Evolutionary conservation across 225 moss, liverwort and hornwort species (phyloP).

Genomic region (Ulota crispa): DNA sequence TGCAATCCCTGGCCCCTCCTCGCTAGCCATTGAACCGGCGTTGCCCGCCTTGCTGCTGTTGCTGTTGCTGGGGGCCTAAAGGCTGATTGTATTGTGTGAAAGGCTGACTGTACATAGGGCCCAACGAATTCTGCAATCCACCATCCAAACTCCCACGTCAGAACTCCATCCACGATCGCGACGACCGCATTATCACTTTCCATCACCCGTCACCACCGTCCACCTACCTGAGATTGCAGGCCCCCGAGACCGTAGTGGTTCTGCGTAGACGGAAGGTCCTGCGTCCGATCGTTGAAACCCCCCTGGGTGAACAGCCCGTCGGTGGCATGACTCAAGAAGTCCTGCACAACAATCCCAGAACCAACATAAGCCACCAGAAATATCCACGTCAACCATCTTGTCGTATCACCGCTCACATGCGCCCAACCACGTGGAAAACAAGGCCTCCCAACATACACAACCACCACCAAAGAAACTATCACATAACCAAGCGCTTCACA

Average conservation of each 20-base stretch:
- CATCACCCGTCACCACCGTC: background rate
- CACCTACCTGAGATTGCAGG: conserved; percentile 82
- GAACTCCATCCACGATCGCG: background rate
- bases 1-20: conserved; percentile 30
- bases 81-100: conserved; percentile 91
- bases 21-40: conserved; percentile 90
- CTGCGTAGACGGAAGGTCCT: conserved; percentile 89
- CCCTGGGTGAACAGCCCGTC: conserved; percentile 95
- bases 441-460: background rate
- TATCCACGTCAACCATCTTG: background rate
- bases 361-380: background rate
- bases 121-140: conserved; percentile 73
- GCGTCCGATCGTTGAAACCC: conserved; percentile 77
- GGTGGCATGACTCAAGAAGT: conserved; percentile 84
- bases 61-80: conserved; percentile 50
- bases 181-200: background rate
- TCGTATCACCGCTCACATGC: background rate
- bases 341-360: conserved; percentile 41
- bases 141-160: background rate
- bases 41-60: conserved; percentile 77
- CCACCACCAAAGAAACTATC: background rate
- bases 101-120: conserved; percentile 82
- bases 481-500: background rate
- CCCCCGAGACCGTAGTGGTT: conserved; percentile 84
- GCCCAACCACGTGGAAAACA: background rate